phyloP scores from a whole-genome alignment of 768 basidiomycete genomes.

The Lentinula lateritia region DNA sequence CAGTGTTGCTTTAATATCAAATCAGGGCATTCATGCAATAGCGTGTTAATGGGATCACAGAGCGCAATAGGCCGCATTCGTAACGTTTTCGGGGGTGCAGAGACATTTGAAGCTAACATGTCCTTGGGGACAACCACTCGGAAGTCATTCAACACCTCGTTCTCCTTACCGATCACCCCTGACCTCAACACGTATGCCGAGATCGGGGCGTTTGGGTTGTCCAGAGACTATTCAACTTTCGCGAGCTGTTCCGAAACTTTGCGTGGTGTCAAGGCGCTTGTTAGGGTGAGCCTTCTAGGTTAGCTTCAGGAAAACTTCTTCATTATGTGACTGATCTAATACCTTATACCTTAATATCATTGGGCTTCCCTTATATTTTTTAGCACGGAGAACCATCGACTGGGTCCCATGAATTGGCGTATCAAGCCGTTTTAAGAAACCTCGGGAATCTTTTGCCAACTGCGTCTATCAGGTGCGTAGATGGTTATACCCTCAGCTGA shows the following conservation, averaged over 20 bases:
- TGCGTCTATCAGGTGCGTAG: slow-evolving; percentile 73
- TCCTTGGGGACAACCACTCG: slow-evolving; percentile 86
- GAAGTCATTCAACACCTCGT: slow-evolving; percentile 70
- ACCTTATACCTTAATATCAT: slow-evolving; percentile 9
- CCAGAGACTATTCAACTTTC: slow-evolving; percentile 75
- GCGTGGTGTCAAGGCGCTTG: slow-evolving; percentile 57
- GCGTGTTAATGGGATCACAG: slow-evolving; percentile 22
- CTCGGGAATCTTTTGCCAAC: slow-evolving; percentile 64
- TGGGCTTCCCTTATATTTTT: slow-evolving; percentile 7
- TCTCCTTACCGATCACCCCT: slow-evolving; percentile 51
- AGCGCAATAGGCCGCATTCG: slow-evolving; percentile 75
- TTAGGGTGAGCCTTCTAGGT: slow-evolving; percentile 67
- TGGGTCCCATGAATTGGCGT: slow-evolving; percentile 74
- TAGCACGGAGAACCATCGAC: slow-evolving; percentile 30
- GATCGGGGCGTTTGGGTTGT: slow-evolving; percentile 63
- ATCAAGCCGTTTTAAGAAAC: slow-evolving; percentile 77
- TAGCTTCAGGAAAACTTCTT: slow-evolving; percentile 19
- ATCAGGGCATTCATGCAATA: background rate
- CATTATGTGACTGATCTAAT: background rate
- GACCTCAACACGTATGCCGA: slow-evolving; percentile 67
- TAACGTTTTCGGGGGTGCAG: slow-evolving; percentile 90
- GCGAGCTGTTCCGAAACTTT: slow-evolving; percentile 66
- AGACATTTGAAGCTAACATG: slow-evolving; percentile 77
- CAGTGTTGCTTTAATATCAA: background rate
- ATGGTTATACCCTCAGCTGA: background rate